These are phyloP conservation scores for Solidago caesia DNA, from an alignment of 129 eudicot species.

Conservation along the genomic window DNA sequence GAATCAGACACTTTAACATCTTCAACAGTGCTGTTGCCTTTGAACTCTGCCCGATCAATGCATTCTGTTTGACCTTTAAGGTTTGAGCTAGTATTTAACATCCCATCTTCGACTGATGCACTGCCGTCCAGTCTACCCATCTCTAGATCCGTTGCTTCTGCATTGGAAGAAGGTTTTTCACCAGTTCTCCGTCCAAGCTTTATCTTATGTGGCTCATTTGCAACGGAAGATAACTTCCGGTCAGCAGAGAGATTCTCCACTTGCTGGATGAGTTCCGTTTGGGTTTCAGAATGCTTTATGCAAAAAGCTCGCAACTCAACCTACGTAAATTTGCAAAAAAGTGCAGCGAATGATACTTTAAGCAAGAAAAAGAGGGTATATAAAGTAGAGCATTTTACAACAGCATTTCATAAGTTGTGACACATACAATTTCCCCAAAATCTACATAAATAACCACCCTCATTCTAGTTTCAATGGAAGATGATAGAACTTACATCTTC, in stretches of 20 bases:
- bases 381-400: background rate
- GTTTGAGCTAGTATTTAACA: slow-evolving; percentile 35
- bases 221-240: background rate
- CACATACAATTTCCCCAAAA: slow-evolving; percentile 64
- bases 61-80: slow-evolving; percentile 40
- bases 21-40: slow-evolving; percentile 36
- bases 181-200: background rate
- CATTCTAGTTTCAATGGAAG: background rate
- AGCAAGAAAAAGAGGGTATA: background rate
- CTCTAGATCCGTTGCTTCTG: slow-evolving; percentile 30
- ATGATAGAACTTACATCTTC: slow-evolving; percentile 71
- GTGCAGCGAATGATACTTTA: background rate
- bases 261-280: slow-evolving; percentile 30
- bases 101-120: slow-evolving; percentile 31
- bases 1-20: slow-evolving; percentile 41
- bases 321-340: slow-evolving; percentile 34
- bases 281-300: slow-evolving; percentile 67
- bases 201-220: background rate
- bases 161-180: background rate
- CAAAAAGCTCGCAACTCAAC: slow-evolving; percentile 96
- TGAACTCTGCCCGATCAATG: slow-evolving; percentile 35
- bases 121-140: slow-evolving; percentile 7
- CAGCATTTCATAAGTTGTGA: slow-evolving; percentile 10
- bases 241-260: slow-evolving; percentile 31
- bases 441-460: no score